Evolutionary conservation across 495 filamentous ascomycete genomes (phyloP), one percentile per base, ranked within the genome.

Genomic region (Durotheca rogersii): DNA sequence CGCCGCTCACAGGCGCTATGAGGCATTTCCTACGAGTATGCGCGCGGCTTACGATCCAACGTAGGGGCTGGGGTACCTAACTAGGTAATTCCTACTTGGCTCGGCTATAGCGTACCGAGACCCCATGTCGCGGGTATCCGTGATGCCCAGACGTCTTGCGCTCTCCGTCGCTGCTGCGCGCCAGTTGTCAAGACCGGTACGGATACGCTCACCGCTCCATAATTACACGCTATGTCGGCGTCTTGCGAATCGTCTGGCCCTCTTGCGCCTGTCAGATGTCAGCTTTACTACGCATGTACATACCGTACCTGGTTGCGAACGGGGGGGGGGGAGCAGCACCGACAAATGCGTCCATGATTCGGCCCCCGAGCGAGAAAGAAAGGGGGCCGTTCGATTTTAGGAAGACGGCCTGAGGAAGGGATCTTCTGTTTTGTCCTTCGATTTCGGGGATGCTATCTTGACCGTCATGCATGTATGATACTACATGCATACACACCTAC

Each of bases 21-120:
- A 59, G 56, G 56, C 50, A 59, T 59, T 59, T 59, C 56, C 36
- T 21, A n/a, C 15, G n/a, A n/a, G n/a, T n/a, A n/a, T n/a, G n/a
- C n/a, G n/a, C n/a, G n/a, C n/a, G n/a, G n/a, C n/a, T n/a, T n/a
- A n/a, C n/a, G n/a, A n/a, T n/a, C n/a, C n/a, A n/a, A n/a, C n/a
- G n/a, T n/a, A n/a, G n/a, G n/a, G n/a, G n/a, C n/a, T n/a, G n/a
- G n/a, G n/a, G n/a, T n/a, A n/a, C n/a, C n/a, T n/a, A n/a, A 37
- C 29, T 20, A 35, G 23, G 37, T n/a, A 45, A 21, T 41, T 38
- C 34, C 40, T 18, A 41, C 27, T 29, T 34, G 50, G 40, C 36
- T 58, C 49, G 55, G 46, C 16, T 54, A 46, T 30, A 17, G 38
- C 20, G 44, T 27, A 53, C 45, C 41, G 35, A 53, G 49, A 37